Evolutionary conservation across 371 early-diverging fungal genomes (phyloP), one percentile per base, ranked within the genome.

Genomic region (Saksenaea vasiformis): DNA sequence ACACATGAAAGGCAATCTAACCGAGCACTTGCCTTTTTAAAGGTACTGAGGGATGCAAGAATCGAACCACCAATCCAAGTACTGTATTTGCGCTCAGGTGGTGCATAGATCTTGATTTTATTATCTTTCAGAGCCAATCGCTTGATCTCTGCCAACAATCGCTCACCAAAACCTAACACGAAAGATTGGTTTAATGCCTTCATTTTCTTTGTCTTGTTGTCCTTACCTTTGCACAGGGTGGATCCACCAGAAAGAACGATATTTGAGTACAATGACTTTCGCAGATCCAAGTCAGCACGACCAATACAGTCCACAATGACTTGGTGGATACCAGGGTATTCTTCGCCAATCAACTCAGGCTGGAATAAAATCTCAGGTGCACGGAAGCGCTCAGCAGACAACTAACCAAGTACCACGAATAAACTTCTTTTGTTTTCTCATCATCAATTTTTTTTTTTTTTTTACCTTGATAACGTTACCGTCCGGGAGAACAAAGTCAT

Each of bases 31-130:
- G 22, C 51, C 51, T 47, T 47, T 47, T 47, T 47, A 22, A 88
- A 88, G 19, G 88, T 87, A 62, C 84, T 84, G 59, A 94, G 82
- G 4, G 91, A 90, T 15, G 96, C 95, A 38, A 97, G 73, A 77
- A 96, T 97, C 27, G 94, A 93, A 2, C 98, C 98, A 65, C 98
- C 98, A 66, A 97, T 95, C 98, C 98, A 98, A 24, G 95, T 96
- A 56, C 93, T 91, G 79, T 95, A 98, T 79, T 96, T 97, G 65
- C 98, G 90, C 77, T 98, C 97, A 39, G 96, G 97, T 27, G 97
- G 97, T 22, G 97, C 97, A 64, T 88, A 92, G 66, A 98, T 95
- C 76, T 95, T 96, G 76, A 98, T 93, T 80, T 97, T 96, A 72
- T 91, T 84, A 72, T 97, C 95, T 64, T 86, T 88, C 62, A 92